Percentiles rank a stretch among this genome's conserved stretches.
These are phyloP conservation scores for Biscutella laevigata DNA, from an alignment of 441 rosid genomes.

Conservation along the genomic window DNA sequence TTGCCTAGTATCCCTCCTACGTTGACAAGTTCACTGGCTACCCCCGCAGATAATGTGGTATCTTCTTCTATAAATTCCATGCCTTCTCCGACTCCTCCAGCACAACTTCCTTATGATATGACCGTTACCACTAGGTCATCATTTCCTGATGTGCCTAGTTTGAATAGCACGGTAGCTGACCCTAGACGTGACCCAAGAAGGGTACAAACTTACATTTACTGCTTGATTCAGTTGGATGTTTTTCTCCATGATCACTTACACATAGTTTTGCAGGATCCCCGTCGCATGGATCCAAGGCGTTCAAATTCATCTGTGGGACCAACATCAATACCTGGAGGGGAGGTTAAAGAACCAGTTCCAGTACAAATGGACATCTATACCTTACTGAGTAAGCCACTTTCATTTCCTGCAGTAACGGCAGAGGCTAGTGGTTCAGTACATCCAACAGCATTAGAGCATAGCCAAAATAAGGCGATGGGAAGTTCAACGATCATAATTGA, in stretches of 20 bases:
- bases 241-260: slow-evolving; percentile 23
- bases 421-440: slow-evolving; percentile 37
- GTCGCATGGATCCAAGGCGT: slow-evolving; percentile 95
- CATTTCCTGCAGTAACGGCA: slow-evolving; percentile 32
- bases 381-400: slow-evolving; percentile 39
- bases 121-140: background rate
- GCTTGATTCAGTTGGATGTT: slow-evolving; percentile 14
- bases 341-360: slow-evolving; percentile 39
- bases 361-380: slow-evolving; percentile 48
- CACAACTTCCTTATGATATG: slow-evolving; percentile 38
- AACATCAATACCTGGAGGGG: slow-evolving; percentile 34
- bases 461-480: slow-evolving; percentile 42
- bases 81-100: slow-evolving; percentile 37
- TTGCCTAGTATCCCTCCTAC: slow-evolving; percentile 72
- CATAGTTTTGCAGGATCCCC: slow-evolving; percentile 73
- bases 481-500: slow-evolving; percentile 31
- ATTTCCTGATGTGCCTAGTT: slow-evolving; percentile 38
- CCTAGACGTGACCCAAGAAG: slow-evolving; percentile 95
- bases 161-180: slow-evolving; percentile 46
- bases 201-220: slow-evolving; percentile 40
- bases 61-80: slow-evolving; percentile 34
- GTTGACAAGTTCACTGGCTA: slow-evolving; percentile 43
- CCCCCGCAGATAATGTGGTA: slow-evolving; percentile 39
- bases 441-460: slow-evolving; percentile 29
- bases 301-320: slow-evolving; percentile 40